phyloP scores from a whole-genome alignment of 2,329 filamentous ascomycete genomes.

The Xylaria multiplex region DNA sequence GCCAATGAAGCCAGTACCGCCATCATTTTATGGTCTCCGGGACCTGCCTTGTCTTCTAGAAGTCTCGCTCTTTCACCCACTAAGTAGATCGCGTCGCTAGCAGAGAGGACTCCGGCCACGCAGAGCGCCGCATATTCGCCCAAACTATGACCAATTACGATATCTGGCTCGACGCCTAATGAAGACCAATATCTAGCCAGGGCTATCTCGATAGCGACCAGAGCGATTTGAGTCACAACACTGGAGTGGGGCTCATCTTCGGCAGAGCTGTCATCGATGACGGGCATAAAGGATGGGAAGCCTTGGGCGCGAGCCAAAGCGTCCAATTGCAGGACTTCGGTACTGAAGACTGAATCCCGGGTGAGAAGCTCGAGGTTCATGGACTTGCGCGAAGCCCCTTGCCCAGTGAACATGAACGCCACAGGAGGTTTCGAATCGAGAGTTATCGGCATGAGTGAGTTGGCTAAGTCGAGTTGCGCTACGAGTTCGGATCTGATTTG shows the following conservation, averaged over 20 bases:
- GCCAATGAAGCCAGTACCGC: constrained; percentile 55
- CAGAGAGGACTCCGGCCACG: constrained; percentile 73
- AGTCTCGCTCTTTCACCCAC: constrained; percentile 59
- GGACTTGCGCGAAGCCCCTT: constrained; percentile 35
- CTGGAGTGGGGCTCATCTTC: too few relatives aligned
- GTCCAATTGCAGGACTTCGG: too few relatives aligned
- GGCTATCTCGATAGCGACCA: constrained; percentile 62
- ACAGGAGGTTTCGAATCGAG: constrained; percentile 50
- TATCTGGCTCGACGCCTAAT: constrained; percentile 60
- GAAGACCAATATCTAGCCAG: constrained; percentile 61
- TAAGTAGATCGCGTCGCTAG: constrained; percentile 72
- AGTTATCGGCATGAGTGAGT: constrained; percentile 4
- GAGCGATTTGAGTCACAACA: constrained; percentile 55
- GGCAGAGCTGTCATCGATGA: background rate
- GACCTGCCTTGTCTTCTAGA: background rate
- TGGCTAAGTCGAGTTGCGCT: constrained; percentile 45
- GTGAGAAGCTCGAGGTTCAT: constrained; percentile 56
- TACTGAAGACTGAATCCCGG: constrained; percentile 58
- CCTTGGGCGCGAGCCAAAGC: constrained; percentile 46
- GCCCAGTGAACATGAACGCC: constrained; percentile 43
- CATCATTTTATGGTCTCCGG: constrained; percentile 65
- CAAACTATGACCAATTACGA: constrained; percentile 69
- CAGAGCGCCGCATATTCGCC: constrained; percentile 77
- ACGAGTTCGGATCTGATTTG: constrained; percentile 47
- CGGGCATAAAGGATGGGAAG: constrained; percentile 51